Conservation (phyloP, 257 asterid genomes). For the Jacaranda copaia region DNA sequence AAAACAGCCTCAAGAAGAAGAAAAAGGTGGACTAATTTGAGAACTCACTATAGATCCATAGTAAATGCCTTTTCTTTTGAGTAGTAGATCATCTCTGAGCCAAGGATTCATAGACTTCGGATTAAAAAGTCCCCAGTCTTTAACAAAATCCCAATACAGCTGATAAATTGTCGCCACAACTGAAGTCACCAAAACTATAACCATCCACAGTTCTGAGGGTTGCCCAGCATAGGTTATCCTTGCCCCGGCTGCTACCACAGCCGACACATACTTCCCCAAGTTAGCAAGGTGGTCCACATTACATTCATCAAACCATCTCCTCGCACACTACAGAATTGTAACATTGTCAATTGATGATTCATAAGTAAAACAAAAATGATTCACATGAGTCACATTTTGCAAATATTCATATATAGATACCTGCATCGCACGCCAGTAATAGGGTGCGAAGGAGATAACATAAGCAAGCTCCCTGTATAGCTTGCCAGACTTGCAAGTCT, state of each 20-base stretch:
- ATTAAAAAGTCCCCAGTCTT: slow-evolving; percentile 71
- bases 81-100: slow-evolving; percentile 66
- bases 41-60: slow-evolving; percentile 70
- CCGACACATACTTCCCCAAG: slow-evolving; percentile 72
- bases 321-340: slow-evolving; percentile 51
- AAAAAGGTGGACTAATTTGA: background rate
- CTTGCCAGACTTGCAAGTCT: slow-evolving; percentile 62
- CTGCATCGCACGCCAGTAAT: slow-evolving; percentile 85
- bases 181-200: slow-evolving; percentile 62
- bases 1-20: background rate
- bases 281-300: slow-evolving; percentile 60
- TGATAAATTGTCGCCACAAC: slow-evolving; percentile 64
- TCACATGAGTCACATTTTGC: too few relatives aligned
- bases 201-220: slow-evolving; percentile 51
- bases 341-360: background rate
- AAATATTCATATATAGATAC: slow-evolving; percentile 26
- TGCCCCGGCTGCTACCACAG: slow-evolving; percentile 83
- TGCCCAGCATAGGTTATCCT: slow-evolving; percentile 60
- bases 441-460: slow-evolving; percentile 72
- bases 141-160: slow-evolving; percentile 73
- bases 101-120: slow-evolving; percentile 55
- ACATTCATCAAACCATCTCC: slow-evolving; percentile 69
- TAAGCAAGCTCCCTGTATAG: slow-evolving; percentile 66
- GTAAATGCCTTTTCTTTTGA: slow-evolving; percentile 63
- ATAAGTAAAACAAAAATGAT: background rate